These are phyloP conservation scores for Yamadazyma sp. DNA, from an alignment of 805 yeast genomes.

Conservation along the genomic window DNA sequence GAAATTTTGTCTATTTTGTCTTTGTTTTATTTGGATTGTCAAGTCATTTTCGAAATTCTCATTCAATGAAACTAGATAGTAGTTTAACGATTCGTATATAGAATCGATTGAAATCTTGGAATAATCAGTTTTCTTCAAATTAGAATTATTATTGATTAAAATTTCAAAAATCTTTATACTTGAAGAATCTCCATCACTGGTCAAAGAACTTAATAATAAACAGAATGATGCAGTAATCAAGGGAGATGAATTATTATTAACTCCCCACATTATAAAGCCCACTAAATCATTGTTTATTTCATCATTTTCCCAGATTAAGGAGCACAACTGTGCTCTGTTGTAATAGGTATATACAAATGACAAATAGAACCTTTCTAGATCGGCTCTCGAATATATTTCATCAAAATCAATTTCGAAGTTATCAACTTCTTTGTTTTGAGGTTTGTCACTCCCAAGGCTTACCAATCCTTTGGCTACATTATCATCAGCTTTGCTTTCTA, in stretches of 20 bases:
- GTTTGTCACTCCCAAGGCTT: background rate
- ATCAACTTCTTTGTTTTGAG: background rate
- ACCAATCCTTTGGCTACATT: constrained; percentile 8
- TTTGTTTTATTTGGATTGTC: constrained; percentile 24
- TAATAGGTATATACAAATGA: constrained; percentile 68
- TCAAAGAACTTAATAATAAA: constrained; percentile 71
- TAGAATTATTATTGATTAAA: constrained; percentile 25
- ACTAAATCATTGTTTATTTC: constrained; percentile 48
- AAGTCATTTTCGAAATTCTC: constrained; percentile 36
- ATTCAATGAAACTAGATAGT: constrained; percentile 47
- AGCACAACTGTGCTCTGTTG: constrained; percentile 55
- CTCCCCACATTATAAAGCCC: constrained; percentile 89
- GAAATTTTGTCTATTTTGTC: constrained; percentile 35
- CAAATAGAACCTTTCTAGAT: constrained; percentile 82
- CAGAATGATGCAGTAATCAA: constrained; percentile 80
- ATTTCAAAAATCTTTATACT: constrained; percentile 38
- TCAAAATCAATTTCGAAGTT: constrained; percentile 45
- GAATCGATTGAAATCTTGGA: constrained; percentile 53
- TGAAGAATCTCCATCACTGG: constrained; percentile 58
- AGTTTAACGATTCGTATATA: constrained; percentile 51
- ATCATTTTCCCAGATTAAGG: constrained; percentile 57
- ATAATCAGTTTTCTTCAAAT: constrained; percentile 35
- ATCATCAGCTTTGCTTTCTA: constrained; percentile 4
- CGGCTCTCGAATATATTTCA: constrained; percentile 69
- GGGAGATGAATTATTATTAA: constrained; percentile 70